Percentiles rank a stretch among this genome's conserved stretches.
Conservation (phyloP, 768 basidiomycete genomes). For the Trichaptum fuscoviolaceum region DNA sequence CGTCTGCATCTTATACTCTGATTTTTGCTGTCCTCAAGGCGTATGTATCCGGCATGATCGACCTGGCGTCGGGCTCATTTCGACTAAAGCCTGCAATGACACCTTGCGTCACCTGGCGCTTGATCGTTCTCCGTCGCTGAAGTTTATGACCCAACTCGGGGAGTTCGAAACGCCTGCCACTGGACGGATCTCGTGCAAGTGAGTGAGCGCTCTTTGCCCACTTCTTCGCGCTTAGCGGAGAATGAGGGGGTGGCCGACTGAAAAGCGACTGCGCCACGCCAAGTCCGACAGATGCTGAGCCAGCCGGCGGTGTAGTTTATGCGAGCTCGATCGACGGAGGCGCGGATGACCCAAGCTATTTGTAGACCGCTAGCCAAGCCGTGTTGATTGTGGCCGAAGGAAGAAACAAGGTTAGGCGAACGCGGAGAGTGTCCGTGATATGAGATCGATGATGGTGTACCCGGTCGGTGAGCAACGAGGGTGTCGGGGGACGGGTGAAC, state of each 20-base stretch:
- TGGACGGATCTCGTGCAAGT: conserved; percentile 56
- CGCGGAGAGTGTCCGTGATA: conserved; percentile 20
- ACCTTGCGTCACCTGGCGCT: neutral
- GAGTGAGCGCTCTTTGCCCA: conserved; percentile 65
- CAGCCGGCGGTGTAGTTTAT: conserved; percentile 22
- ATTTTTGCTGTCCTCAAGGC: neutral
- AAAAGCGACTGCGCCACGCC: conserved; percentile 14
- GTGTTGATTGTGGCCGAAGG: conserved; percentile 23
- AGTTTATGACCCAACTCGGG: neutral
- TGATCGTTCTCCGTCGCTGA: conserved; percentile 2
- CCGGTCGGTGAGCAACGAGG: conserved; percentile 11
- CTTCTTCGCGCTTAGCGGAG: conserved; percentile 43
- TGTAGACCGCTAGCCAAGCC: neutral
- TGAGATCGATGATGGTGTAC: conserved; percentile 12
- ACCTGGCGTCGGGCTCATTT: neutral
- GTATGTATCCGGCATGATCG: neutral
- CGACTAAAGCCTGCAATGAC: neutral
- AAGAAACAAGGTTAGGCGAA: conserved; percentile 19
- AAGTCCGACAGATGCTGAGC: conserved; percentile 18
- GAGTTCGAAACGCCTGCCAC: conserved; percentile 11
- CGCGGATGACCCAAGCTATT: conserved; percentile 24
- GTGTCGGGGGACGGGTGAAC: conserved; percentile 6
- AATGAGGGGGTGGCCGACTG: conserved; percentile 25
- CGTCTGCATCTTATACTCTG: neutral
- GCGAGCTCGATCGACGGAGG: conserved; percentile 44